Conservation (phyloP, 768 basidiomycete species). For the Suillus plorans region DNA sequence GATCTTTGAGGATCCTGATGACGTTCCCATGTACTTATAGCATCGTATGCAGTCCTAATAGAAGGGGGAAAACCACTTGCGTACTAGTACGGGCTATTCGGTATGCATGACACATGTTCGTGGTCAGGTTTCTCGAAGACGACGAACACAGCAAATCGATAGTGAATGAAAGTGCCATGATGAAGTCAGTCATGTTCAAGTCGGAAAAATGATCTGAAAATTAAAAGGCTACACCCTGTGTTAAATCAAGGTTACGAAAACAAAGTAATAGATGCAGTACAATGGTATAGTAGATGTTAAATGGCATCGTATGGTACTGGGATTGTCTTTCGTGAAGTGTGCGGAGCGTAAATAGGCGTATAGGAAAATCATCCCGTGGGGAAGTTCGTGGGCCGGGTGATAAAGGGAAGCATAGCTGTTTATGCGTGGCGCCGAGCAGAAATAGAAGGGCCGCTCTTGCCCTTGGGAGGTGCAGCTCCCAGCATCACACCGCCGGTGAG, state of each 20-base stretch:
- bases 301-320: slow-evolving; percentile 31
- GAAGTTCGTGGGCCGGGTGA: neutral
- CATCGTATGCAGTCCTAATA: too few relatives aligned
- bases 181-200: neutral
- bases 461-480: slow-evolving; percentile 41
- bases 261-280: slow-evolving; percentile 22
- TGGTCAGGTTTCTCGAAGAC: neutral
- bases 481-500: slow-evolving; percentile 89
- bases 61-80: too few relatives aligned
- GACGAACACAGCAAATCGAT: slow-evolving; percentile 12
- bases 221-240: slow-evolving; percentile 24
- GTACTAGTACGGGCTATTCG: neutral
- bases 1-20: too few relatives aligned
- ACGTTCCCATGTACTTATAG: too few relatives aligned
- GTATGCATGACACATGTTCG: neutral
- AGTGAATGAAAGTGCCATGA: slow-evolving; percentile 10
- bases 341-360: slow-evolving; percentile 22
- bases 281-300: slow-evolving; percentile 31
- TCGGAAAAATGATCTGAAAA: neutral
- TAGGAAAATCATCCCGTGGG: slow-evolving; percentile 10
- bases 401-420: slow-evolving; percentile 14
- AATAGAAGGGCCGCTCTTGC: slow-evolving; percentile 26
- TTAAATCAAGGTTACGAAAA: slow-evolving; percentile 16
- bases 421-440: slow-evolving; percentile 55
- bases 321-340: slow-evolving; percentile 22